Evolutionary conservation across 2,329 filamentous ascomycete genomes (phyloP).

Genomic region (Arachnomyces sp.): DNA sequence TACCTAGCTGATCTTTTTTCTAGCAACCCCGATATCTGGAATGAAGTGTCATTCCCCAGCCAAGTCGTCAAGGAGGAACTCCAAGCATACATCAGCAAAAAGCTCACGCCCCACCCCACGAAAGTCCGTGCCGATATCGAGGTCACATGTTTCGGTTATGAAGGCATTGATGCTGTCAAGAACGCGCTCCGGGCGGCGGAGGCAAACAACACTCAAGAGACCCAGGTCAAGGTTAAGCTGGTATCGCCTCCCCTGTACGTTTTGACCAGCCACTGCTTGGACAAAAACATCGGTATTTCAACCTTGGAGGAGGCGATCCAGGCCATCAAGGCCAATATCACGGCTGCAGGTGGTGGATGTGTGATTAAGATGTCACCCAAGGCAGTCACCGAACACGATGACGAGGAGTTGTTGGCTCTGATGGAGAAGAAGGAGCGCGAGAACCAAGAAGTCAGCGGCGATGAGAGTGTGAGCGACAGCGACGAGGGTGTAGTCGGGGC

Average conservation of each 20-base stretch:
- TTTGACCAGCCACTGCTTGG: constrained; percentile 87
- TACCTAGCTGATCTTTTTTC: constrained; percentile 4
- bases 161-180: constrained; percentile 98
- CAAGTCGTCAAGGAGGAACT: constrained; percentile 81
- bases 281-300: constrained; percentile 80
- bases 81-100: constrained; percentile 92
- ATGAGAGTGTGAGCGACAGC: constrained; percentile 92
- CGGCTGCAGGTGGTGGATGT: constrained; percentile 67
- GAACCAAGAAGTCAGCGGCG: constrained; percentile 95
- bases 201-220: constrained; percentile 83
- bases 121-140: constrained; percentile 98
- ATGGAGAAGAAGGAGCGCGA: constrained; percentile 99
- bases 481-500: constrained; percentile 68
- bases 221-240: constrained; percentile 94
- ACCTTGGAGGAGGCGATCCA: constrained; percentile 82
- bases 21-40: constrained; percentile 93
- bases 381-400: constrained; percentile 97
- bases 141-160: constrained; percentile 90
- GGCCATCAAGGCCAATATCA: constrained; percentile 76
- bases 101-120: constrained; percentile 93
- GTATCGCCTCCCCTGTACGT: constrained; percentile 98
- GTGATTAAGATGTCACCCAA: constrained; percentile 98
- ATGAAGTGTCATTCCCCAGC: constrained; percentile 81
- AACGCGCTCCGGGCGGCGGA: constrained; percentile 83
- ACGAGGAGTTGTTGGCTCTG: constrained; percentile 89